Evolutionary conservation across 2,329 filamentous ascomycete species (phyloP).

Genomic region (Diaporthe citri): DNA sequence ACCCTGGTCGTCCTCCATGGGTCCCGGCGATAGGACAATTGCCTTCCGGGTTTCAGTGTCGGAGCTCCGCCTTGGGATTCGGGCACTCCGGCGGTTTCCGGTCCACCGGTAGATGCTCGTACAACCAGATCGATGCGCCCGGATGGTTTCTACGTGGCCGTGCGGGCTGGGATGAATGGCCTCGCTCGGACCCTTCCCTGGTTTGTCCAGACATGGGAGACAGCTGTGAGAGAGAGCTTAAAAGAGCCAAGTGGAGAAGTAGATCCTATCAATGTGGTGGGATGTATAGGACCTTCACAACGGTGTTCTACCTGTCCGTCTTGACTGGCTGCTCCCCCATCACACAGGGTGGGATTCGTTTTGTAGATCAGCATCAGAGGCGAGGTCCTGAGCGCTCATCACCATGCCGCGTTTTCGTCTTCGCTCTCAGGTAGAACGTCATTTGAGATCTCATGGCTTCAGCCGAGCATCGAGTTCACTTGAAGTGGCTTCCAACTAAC

Average conservation of each 20-base stretch:
- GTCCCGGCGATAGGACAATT: not conserved
- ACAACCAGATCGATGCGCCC: no score
- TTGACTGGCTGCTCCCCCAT: no score
- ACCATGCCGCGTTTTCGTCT: not conserved
- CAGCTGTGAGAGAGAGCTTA: not conserved
- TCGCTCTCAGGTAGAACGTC: not conserved
- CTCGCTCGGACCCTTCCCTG: not conserved
- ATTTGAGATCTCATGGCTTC: not conserved
- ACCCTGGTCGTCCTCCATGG: not conserved
- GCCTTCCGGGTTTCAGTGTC: not conserved
- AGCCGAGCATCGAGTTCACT: not conserved
- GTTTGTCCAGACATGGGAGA: not conserved
- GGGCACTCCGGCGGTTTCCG: not conserved
- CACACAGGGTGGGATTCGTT: no score
- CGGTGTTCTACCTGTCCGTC: no score
- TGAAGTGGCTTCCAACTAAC: not conserved
- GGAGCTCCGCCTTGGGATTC: not conserved
- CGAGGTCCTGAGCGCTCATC: no score
- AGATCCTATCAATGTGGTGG: not conserved
- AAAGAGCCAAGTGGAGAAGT: not conserved
- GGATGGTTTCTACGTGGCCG: no score
- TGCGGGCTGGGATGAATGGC: not conserved
- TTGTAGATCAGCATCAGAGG: no score
- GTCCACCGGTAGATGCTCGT: no score
- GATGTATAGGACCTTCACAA: not conserved